Base-by-base conservation (phyloP, 106 monocot genomes). In the Vanilla planifolia region DNA sequence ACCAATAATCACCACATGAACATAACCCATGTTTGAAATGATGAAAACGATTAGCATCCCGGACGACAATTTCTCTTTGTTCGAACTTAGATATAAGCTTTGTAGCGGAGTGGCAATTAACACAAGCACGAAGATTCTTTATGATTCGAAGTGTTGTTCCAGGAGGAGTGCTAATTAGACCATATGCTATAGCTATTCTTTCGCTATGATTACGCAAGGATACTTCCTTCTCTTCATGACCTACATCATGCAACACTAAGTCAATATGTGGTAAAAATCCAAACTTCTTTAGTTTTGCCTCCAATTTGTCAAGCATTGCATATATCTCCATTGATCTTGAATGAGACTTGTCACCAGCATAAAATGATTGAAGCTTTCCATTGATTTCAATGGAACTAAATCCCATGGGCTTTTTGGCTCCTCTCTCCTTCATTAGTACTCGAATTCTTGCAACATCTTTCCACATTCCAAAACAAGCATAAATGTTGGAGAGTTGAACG, bases 401-500 rank as follows among this genome's bases (percentile, higher is more conserved):
- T 17, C 85, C 90, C 11, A 69, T 77, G 16, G 57, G 45, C 51
- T 91, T 91, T 2, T 36, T 69, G 20, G 72, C 76, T 2, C 79
- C 82, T 60, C 62, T 79, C 35, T 72, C 79, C 67, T 73, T 85
- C 90, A 91, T 91, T 37, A 66, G 15, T 5, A 79, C 61, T 19
- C 90, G 73, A 8, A 85, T 66, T 19, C 59, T 74, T 16, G 75
- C 76, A 16, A 73, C 85, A 40, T 78, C 79, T 35, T 34, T 50
- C 90, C 90, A 91, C 79, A 82, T 74, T 47, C 71, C 76, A 48
- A 67, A 73, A 0, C 75, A 73, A 30, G 90, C 90, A 71, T 82
- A 85, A 4, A 91, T 75, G 47, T 91, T 91, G 11, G 85, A 91
- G 17, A 91, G 85, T 44, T 91, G 85, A 27, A 91, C 85, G 50